Percentiles rank a stretch among this genome's conserved stretches.
Conservation (phyloP, 495 filamentous ascomycete species). For the Amniculicola lignicola region DNA sequence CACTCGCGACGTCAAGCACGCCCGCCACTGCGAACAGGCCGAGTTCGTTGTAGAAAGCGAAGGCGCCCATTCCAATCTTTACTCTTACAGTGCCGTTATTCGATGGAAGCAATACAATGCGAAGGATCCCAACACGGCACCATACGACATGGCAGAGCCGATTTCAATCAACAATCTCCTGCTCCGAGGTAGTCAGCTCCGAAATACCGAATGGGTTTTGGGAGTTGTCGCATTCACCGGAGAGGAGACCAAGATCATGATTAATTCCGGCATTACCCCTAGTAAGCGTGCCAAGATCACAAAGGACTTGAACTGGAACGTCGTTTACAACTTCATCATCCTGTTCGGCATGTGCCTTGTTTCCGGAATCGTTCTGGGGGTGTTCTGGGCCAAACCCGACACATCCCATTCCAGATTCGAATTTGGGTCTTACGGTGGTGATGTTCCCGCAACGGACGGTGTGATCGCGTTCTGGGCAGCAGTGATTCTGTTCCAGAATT, state of each 20-base stretch:
- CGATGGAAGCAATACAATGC: slow-evolving; percentile 77
- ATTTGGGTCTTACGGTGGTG: slow-evolving; percentile 74
- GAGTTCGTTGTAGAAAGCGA: slow-evolving; percentile 91
- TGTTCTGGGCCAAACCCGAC: slow-evolving; percentile 70
- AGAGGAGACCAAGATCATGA: slow-evolving; percentile 98
- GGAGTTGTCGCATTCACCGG: slow-evolving; percentile 97
- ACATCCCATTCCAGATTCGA: slow-evolving; percentile 82
- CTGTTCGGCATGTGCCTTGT: slow-evolving; percentile 88
- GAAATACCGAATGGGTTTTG: slow-evolving; percentile 95
- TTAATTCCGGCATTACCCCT: slow-evolving; percentile 96
- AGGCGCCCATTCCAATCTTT: slow-evolving; percentile 85
- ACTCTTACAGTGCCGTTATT: slow-evolving; percentile 85
- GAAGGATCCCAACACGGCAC: slow-evolving; percentile 55
- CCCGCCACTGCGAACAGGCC: slow-evolving; percentile 82
- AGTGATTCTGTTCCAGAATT: slow-evolving; percentile 93
- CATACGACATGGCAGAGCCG: slow-evolving; percentile 81
- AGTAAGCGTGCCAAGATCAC: slow-evolving; percentile 89
- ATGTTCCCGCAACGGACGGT: slow-evolving; percentile 69
- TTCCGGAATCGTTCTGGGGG: slow-evolving; percentile 77
- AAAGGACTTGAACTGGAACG: slow-evolving; percentile 93
- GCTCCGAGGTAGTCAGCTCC: slow-evolving; percentile 85
- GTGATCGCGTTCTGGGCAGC: slow-evolving; percentile 96
- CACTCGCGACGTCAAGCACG: slow-evolving; percentile 79
- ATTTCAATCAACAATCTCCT: slow-evolving; percentile 93
- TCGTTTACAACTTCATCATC: slow-evolving; percentile 93